A percentile compares a stretch with the other conserved stretches of the same genome.
These are phyloP conservation scores for Ajuga reptans DNA, from an alignment of 305 asterid species.

Conservation along the genomic window DNA sequence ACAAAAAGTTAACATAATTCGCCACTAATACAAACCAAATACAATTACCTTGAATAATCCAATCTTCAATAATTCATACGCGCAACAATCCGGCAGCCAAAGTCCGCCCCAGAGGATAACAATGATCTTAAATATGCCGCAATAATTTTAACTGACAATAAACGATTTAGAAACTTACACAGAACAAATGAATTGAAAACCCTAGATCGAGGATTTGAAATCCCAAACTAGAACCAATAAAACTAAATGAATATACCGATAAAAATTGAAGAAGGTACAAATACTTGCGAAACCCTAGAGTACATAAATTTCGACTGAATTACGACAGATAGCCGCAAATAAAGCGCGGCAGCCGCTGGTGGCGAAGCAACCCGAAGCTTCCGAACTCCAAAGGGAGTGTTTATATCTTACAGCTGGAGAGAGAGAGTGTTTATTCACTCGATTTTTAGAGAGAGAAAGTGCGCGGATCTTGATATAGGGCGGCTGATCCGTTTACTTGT, in stretches of 20 bases:
- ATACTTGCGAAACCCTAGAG: slow-evolving; percentile 24
- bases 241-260: not conserved
- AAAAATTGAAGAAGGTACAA: not conserved
- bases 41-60: slow-evolving; percentile 33
- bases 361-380: slow-evolving; percentile 27
- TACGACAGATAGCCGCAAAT: slow-evolving; percentile 16
- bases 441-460: not conserved
- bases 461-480: not conserved
- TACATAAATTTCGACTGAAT: slow-evolving; percentile 9
- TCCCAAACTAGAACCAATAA: slow-evolving; percentile 11
- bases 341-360: slow-evolving; percentile 16
- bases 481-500: slow-evolving; percentile 20
- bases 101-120: slow-evolving; percentile 14
- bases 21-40: slow-evolving; percentile 12
- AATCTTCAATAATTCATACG: slow-evolving; percentile 27
- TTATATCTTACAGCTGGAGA: not conserved
- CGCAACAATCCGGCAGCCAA: slow-evolving; percentile 29
- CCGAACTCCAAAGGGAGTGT: slow-evolving; percentile 18
- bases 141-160: slow-evolving; percentile 5
- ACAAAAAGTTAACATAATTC: not conserved
- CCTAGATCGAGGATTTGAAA: slow-evolving; percentile 30
- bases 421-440: not conserved
- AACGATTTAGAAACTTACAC: slow-evolving; percentile 8
- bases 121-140: not conserved
- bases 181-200: slow-evolving; percentile 20